Evolutionary conservation across 139 green algal species (phyloP).

Genomic region (Micromonas commoda): DNA sequence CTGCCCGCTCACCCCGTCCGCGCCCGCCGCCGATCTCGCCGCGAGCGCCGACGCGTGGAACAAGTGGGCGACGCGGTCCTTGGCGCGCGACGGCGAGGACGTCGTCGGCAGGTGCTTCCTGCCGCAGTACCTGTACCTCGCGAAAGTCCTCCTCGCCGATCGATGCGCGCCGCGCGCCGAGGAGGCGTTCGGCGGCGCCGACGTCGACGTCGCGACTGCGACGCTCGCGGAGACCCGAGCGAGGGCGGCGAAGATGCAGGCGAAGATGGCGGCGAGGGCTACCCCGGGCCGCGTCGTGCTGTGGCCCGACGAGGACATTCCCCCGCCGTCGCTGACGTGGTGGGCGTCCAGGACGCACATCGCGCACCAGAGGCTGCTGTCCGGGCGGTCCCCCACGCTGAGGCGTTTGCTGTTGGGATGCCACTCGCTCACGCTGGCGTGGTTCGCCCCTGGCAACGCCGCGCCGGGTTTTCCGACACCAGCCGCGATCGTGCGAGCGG

Average conservation of each 20-base stretch:
- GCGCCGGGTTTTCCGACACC: neutral
- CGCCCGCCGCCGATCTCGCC: slow-evolving; percentile 30
- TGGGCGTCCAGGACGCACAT: slow-evolving; percentile 52
- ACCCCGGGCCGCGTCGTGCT: slow-evolving; percentile 28
- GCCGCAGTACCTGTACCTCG: slow-evolving; percentile 71
- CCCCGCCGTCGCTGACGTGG: slow-evolving; percentile 40
- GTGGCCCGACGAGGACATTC: neutral
- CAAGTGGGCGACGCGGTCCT: slow-evolving; percentile 37
- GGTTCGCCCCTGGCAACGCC: neutral
- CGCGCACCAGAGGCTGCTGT: slow-evolving; percentile 56
- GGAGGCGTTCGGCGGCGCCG: neutral
- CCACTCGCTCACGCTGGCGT: slow-evolving; percentile 22
- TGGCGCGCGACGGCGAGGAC: slow-evolving; percentile 63
- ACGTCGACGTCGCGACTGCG: neutral
- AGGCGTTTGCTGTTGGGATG: slow-evolving; percentile 34
- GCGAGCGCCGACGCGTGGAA: slow-evolving; percentile 35
- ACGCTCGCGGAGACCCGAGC: neutral
- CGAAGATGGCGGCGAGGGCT: neutral
- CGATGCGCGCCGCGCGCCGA: slow-evolving; percentile 19
- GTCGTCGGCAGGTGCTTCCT: slow-evolving; percentile 39
- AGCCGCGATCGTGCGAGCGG: too few relatives aligned
- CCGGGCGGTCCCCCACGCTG: slow-evolving; percentile 45
- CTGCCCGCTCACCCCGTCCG: slow-evolving; percentile 10
- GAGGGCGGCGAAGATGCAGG: neutral
- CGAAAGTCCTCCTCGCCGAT: slow-evolving; percentile 44